Conservation (phyloP, 1,139 yeast genomes). For the Suhomyces kunorum region DNA sequence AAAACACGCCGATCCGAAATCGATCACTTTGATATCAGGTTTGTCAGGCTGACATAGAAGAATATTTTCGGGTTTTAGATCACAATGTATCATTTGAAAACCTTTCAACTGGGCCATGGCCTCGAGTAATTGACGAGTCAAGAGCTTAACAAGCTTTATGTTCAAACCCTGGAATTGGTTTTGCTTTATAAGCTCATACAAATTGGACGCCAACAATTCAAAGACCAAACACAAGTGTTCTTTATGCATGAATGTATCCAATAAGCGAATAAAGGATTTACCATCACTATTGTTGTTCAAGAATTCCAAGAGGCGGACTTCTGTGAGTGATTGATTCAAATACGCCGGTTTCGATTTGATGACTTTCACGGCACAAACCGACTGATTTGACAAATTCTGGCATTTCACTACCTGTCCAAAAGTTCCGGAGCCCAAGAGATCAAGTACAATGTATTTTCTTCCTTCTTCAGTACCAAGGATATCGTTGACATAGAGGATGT, state of each 20-base stretch:
- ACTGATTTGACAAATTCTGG: constrained; percentile 85
- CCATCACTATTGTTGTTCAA: constrained; percentile 73
- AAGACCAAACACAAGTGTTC: constrained; percentile 92
- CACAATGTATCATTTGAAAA: constrained; percentile 90
- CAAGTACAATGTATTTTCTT: constrained; percentile 82
- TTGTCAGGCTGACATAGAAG: constrained; percentile 77
- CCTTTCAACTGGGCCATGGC: constrained; percentile 78
- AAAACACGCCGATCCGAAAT: constrained; percentile 96
- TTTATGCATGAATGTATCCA: constrained; percentile 89
- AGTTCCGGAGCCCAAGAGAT: constrained; percentile 92
- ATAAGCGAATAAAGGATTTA: constrained; percentile 72
- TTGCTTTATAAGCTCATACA: constrained; percentile 88
- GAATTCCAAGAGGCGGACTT: constrained; percentile 81
- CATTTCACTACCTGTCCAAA: constrained; percentile 99
- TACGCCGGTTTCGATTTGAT: constrained; percentile 92
- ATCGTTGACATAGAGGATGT: constrained; percentile 91
- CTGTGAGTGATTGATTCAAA: constrained; percentile 87
- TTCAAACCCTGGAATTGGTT: constrained; percentile 91
- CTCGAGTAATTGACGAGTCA: constrained; percentile 79
- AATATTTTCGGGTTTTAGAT: constrained; percentile 93
- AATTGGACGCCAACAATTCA: constrained; percentile 82
- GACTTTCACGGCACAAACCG: constrained; percentile 91
- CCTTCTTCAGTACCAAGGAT: constrained; percentile 88
- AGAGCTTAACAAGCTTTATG: constrained; percentile 73
- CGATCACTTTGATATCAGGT: constrained; percentile 90